Evolutionary conservation across 345 rosid genomes (phyloP), one percentile per base, ranked within the genome.

Genomic region (Gossypium mustelinum): DNA sequence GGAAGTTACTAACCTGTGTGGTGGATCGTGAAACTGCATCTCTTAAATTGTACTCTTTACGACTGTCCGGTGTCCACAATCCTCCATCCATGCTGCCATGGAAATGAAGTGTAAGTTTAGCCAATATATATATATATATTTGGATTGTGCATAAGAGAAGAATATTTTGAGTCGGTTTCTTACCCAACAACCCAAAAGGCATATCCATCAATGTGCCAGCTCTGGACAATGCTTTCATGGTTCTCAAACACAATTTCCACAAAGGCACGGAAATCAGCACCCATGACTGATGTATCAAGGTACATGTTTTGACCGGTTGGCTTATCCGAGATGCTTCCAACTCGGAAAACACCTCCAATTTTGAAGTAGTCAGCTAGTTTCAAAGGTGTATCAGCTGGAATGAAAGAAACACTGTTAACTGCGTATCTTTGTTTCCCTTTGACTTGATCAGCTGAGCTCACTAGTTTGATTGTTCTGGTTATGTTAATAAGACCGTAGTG

Each of bases 161-260:
- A 9, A 2, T 25, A 39, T 44, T 43, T 73, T 48, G 9, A 17
- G 6, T n/a, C 11, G 13, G 59, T 34, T 67, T 56, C 90, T 80
- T 88, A 94, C 98, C 98, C 97, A 12, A 91, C 97, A 2, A 94
- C 98, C 91, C 93, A 91, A 76, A 92, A 92, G 78, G 50, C 75
- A 74, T 94, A 87, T 63, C 98, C 98, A 72, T 92, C 82, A 10
- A 94, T 83, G 70, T 94, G 98, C 91, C 91, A 94, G 70, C 88
- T 91, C 79, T 91, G 98, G 75, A 92, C 77, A 9, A 90, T 84
- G 52, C 77, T 76, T 84, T 94, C 98, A 18, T 62, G 87, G 81
- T 94, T 94, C 77, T 87, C 87, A 70, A 94, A 88, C 76, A 94
- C 88, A 27, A 94, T 86, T 75, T 94, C 98, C 11, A 92, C 48